phyloP scores from a whole-genome alignment of 208 protist species.

The Naegleria fowleri region DNA sequence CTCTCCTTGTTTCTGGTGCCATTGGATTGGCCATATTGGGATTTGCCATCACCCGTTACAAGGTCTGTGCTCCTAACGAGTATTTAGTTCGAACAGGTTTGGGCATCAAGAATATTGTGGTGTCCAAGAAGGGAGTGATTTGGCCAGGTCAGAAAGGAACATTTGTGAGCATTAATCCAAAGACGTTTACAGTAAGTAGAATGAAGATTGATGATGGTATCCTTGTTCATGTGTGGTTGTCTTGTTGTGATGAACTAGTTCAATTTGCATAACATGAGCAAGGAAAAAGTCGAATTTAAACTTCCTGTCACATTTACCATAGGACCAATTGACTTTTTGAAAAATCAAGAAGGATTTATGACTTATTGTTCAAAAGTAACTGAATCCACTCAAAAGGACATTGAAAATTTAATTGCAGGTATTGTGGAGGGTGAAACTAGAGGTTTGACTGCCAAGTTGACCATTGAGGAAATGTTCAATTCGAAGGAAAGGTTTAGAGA shows the following conservation, averaged over 20 bases:
- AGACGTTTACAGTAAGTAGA: not conserved
- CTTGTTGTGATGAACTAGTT: not conserved
- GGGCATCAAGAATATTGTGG: not conserved
- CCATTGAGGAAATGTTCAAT: conserved; percentile 12
- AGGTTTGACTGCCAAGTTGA: not conserved
- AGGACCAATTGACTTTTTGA: not conserved
- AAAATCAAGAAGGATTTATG: not conserved
- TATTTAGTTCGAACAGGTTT: not conserved
- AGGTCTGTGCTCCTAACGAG: not conserved
- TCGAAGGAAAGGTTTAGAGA: not conserved
- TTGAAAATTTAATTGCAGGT: not conserved
- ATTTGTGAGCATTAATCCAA: not conserved
- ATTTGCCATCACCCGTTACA: not conserved
- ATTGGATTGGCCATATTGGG: not conserved
- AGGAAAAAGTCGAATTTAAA: conserved; percentile 1
- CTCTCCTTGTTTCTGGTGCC: too few species aligned
- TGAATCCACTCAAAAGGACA: not conserved
- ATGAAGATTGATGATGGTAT: too few species aligned
- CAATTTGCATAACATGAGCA: not conserved
- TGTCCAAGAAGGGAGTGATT: not conserved
- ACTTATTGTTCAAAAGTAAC: not conserved
- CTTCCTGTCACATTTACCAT: conserved; percentile 15
- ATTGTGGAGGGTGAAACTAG: not conserved
- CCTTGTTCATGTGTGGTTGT: not conserved
- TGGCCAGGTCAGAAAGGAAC: not conserved